Base-by-base conservation (phyloP, 2,329 filamentous ascomycete species). In the Colletotrichum incanum region DNA sequence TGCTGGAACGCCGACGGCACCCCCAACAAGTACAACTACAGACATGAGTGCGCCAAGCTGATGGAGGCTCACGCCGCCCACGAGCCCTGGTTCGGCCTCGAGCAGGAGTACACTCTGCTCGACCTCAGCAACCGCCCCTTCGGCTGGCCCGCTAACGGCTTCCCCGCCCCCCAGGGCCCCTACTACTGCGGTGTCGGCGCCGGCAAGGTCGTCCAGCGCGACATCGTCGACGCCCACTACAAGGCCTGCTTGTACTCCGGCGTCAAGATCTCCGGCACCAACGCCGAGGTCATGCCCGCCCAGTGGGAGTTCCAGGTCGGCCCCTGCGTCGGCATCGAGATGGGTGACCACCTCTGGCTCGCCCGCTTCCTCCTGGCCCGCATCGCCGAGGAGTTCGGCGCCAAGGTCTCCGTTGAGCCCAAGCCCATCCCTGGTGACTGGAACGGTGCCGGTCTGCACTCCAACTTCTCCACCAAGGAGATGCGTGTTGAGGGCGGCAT, bases 251-350 rank as follows among this genome's bases (percentile, higher is more conserved):
- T 75, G 50, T 75, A 94, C 83, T 91, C 96, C 73, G 93, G 93
- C 73, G 89, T 99, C 85, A 92, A 95, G 84, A 98, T 99, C 85
- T 98, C 95, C 34, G 96, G 96, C 80, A 98, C 96, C 87, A 99
- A 99, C 85, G 96, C 96, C 76, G 96, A 99, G 90, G 96, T 99
- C 80, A 97, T 98, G 94, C 93, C 95, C 75, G 95, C 93, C 73
- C 96, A 98, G 86, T 98, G 96, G 96, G 96, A 98, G 84, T 98
- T 94, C 91, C 96, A 98, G 83, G 94, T 98, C 79, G 96, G 96
- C 70, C 96, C 96, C 75, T 97, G 94, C 85, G 84, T 87, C 66
- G 96, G 95, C 75, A 98, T 98, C 79, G 87, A 92, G 82, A 93
- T 98, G 89, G 96, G 96, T 84, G 96, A 99, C 84, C 92, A 98